Evolutionary conservation across 805 yeast species (phyloP), one percentile per base, ranked within the genome.

Genomic region (Myxozyma sirexii): DNA sequence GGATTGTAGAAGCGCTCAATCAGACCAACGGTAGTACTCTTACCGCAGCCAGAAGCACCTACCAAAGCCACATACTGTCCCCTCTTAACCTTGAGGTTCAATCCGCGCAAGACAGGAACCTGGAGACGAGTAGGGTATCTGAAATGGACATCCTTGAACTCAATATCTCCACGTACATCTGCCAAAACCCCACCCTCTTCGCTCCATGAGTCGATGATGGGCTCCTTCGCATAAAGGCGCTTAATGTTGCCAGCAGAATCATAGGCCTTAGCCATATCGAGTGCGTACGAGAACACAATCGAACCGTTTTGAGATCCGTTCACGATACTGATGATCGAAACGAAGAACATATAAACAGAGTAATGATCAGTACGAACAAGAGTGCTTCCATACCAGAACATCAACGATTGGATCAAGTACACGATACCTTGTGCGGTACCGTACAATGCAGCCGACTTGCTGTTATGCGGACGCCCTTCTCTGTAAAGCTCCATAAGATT

Each of bases 51-150:
- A 89, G 85, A 2, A 92, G 96, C 86, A 1, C 97, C 97, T n/a
- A 90, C 97, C 67, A 90, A 82, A 7, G 97, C 97, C 33, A 90
- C 93, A 68, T 87, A 90, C 67, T 84, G 74, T 7, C 97, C 97
- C 5, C 91, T 86, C 13, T 91, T 90, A 82, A 71, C 59, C 4
- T 46, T 50, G 47, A 71, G 56, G 51, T 62, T 59, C 35, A 71
- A 47, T 23, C 71, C 70, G 6, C 65, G 62, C 24, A 71, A 57
- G 13, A 71, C 70, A 23, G 69, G 63, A 17, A 70, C 70, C 24
- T 70, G 65, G 13, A 67, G 63, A 4, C 74, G 63, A 10, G 74
- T 68, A 6, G 74, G 74, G 39, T 71, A 71, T 8, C 69, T 51
- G 62, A 71, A 71, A 21, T 61, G 60, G n/a, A 71, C 70, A 43